Evolutionary conservation across 2,329 filamentous ascomycete genomes (phyloP).

Genomic region (Aureobasidium melanogenum): DNA sequence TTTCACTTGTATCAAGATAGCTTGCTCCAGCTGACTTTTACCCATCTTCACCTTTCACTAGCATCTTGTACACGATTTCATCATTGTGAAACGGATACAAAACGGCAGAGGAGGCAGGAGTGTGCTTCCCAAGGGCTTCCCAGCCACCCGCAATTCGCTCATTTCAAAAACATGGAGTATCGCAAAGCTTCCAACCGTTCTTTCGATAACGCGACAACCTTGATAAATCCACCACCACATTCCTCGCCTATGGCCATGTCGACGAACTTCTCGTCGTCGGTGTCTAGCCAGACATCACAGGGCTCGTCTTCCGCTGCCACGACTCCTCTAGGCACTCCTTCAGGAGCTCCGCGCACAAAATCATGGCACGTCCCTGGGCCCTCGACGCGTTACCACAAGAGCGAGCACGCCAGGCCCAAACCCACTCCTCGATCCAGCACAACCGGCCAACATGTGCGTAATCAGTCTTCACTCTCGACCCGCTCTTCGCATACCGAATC

Average conservation of each 20-base stretch:
- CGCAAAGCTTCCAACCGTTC: constrained; percentile 8
- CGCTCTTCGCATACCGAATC: constrained; percentile 2
- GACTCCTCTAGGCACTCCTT: constrained; percentile 6
- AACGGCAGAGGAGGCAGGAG: background rate
- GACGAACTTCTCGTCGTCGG: constrained; percentile 9
- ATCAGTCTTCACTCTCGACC: constrained; percentile 6
- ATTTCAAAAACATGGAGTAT: constrained; percentile 2
- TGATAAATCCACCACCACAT: background rate
- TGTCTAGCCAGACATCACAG: background rate
- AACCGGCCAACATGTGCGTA: background rate
- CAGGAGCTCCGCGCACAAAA: constrained; percentile 11
- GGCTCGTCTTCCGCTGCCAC: background rate
- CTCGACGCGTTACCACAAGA: constrained; percentile 23
- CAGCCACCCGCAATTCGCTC: constrained; percentile 1
- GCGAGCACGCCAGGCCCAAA: constrained; percentile 15
- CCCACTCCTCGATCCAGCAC: constrained; percentile 1
- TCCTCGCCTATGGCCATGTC: constrained; percentile 5
- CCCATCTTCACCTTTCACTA: background rate
- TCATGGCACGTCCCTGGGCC: constrained; percentile 26
- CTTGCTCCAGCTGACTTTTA: background rate
- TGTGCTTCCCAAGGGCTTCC: background rate
- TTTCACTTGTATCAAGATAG: background rate
- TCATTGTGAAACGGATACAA: background rate
- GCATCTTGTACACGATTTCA: background rate
- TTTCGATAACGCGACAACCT: constrained; percentile 8